Base-by-base conservation (phyloP, 805 yeast species). In the Yarrowia sp. region DNA sequence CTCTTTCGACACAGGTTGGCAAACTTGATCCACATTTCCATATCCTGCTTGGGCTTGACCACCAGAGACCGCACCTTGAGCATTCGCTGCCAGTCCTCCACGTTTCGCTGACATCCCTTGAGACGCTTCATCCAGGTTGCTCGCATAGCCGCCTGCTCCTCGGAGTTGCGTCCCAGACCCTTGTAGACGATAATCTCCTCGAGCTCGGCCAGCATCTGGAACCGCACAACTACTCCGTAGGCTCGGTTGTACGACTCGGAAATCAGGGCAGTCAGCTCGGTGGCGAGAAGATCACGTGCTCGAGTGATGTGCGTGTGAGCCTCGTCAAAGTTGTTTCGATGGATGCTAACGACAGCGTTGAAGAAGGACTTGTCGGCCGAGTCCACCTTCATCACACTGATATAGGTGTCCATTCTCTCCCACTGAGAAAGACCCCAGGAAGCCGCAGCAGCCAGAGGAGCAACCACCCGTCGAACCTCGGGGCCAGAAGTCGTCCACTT, bases 81-180 rank as follows among this genome's bases (percentile, higher is more conserved):
- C 87, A 95, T 89, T 75, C 98, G 83, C 77, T 94, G 98, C 99
- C 99, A 95, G n/a, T 93, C 92, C 79, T 95, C 99, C 65, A 95
- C 98, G 79, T 95, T 95, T 73, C 95, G 85, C 79, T 95, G 99
- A 75, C 98, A 92, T 1, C 98, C 98, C 70, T 91, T 80, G 64
- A 95, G 81, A 74, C 99, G 85, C 65, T 91, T 90, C 75, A 91
- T 92, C 99, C 99, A 96, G 0, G 98, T 94, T 73, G 89, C 87
- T 73, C 97, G 84, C 84, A 95, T 89, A 15, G 87, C 86, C 8
- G 82, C 85, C 72, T 95, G 86, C 73, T 89, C 89, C 58, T 89
- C 96, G 0, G 97, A 90, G 2, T 89, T 89, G 71, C 88, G 92
- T 0, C 97, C 95, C 42, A 92, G 82, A 71, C 89, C 84, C 77